Evolutionary conservation across 176 grass and related monocot species (phyloP), one percentile per base, ranked within the genome.

Genomic region (Ensete ventricosum): DNA sequence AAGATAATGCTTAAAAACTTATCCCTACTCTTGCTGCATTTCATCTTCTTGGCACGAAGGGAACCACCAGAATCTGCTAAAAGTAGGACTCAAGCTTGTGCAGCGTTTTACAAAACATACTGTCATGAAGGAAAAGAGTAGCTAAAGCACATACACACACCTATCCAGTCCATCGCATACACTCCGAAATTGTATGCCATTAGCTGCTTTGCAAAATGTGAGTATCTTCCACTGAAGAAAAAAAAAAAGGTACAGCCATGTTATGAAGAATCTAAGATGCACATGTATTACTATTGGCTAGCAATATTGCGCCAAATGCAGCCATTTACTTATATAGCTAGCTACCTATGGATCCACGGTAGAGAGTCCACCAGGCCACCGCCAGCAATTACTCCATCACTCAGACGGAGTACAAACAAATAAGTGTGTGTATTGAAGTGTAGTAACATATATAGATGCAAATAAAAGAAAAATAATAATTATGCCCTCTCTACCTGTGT

Each of bases 101-200:
- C 5, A 58, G 0, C 19, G 34, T 17, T 27, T 73, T 57, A 8
- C 1, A 58, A 27, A 55, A 16, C 1, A 19, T 8, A 24, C 26
- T 51, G 21, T 0, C 52, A 24, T 48, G 9, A 26, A n/a, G 16
- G 60, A n/a, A 5, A 17, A 6, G 9, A 29, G 17, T 52, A 74
- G 13, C 54, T 57, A 69, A 54, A 24, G 1, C 62, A 50, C 82
- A 72, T 9, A 50, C 43, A 17, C 34, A 43, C 77, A 99, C 95
- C 90, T 73, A 94, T 94, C 90, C 95, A 99, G 69, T 99, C 95
- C 90, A 94, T 94, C 52, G 95, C 95, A 75, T 99, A 99, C 70
- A 94, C 90, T 84, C 95, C 95, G 85, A 99, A 99, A 53, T 89
- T 67, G 80, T 80, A 80, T 79, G 84, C 69, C 21, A 82, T 91